Base-by-base conservation (phyloP, 495 filamentous ascomycete species). In the Penicillium silybi region DNA sequence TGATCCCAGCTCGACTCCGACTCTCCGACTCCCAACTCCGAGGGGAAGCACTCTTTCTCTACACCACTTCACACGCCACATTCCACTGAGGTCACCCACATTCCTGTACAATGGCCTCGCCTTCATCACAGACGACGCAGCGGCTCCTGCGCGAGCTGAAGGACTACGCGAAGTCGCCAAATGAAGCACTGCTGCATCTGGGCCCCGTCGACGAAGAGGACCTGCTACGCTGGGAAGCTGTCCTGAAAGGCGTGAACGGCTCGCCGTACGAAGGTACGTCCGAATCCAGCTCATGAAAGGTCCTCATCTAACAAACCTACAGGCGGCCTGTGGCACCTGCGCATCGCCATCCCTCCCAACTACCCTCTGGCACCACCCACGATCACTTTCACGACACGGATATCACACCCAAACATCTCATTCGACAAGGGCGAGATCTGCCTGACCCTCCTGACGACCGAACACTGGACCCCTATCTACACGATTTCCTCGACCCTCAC, bases 341-440 rank as follows among this genome's bases (percentile, higher is more conserved):
- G 69, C 67, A 89, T 98, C 71, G 59, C 65, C 46, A 80, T 97
- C 59, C 92, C 93, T 0, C 52, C 79, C 0, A 83, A 77, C 43
- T 97, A 98, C 74, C 93, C 93, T 0, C 73, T 84, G 34, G 53
- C 78, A 3, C 88, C 93, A 7, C 93, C 93, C 0, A 75, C 69
- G 10, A 87, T 97, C 54, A 74, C 57, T 38, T 98, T 98, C 74
- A 69, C 75, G 1, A 97, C 90, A 23, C 80, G 80, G 43, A 83
- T 93, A 57, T 90, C 87, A 59, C 92, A 96, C 70, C 85, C 92
- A 9, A 96, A 96, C 70, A 80, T 97, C 20, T 77, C 79, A 51
- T 85, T 90, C 63, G 74, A 76, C 56, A 90, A 85, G 4, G 93
- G 93, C 59, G 89, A 96, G 66, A 93, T 98, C 65, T 97, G 93